phyloP scores from a whole-genome alignment of 176 grass and related monocot genomes.

The Lolium rigidum region DNA sequence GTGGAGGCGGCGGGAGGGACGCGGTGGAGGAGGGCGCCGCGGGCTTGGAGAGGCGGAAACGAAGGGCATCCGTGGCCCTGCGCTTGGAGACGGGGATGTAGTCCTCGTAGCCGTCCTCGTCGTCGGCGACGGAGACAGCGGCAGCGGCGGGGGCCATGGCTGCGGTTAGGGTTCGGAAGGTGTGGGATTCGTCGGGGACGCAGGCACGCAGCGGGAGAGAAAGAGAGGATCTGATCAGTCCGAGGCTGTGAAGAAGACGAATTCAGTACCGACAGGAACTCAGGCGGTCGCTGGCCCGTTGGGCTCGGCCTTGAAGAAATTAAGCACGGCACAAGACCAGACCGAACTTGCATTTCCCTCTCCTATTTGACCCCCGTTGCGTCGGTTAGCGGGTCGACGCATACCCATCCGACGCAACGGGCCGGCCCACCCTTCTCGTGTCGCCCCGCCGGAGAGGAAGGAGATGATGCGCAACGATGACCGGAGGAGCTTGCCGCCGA shows the following conservation, averaged over 20 bases:
- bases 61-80: constrained; percentile 56
- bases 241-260: not conserved
- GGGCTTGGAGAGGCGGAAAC: constrained; percentile 22
- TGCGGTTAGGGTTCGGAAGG: constrained; percentile 20
- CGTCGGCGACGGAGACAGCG: constrained; percentile 3
- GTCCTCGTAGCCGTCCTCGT: constrained; percentile 52
- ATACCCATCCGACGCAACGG: too few relatives aligned
- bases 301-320: too few relatives aligned
- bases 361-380: too few relatives aligned
- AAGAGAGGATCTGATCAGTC: not conserved
- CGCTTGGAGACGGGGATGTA: constrained; percentile 71
- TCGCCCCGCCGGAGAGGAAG: not conserved
- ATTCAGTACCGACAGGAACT: not conserved
- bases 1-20: constrained; percentile 10
- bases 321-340: too few relatives aligned
- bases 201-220: not conserved
- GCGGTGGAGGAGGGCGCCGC: not conserved
- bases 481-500: too few relatives aligned
- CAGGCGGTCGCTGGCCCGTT: too few relatives aligned
- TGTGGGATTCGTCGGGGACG: not conserved
- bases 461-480: not conserved
- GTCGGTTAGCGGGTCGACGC: too few relatives aligned
- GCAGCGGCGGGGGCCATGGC: constrained; percentile 15
- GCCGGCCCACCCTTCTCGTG: too few relatives aligned
- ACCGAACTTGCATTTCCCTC: too few relatives aligned